Percentiles rank a stretch among this genome's conserved stretches.
These are phyloP conservation scores for Kluyveromyces wickerhamii DNA, from an alignment of 805 yeast species.

Conservation along the genomic window DNA sequence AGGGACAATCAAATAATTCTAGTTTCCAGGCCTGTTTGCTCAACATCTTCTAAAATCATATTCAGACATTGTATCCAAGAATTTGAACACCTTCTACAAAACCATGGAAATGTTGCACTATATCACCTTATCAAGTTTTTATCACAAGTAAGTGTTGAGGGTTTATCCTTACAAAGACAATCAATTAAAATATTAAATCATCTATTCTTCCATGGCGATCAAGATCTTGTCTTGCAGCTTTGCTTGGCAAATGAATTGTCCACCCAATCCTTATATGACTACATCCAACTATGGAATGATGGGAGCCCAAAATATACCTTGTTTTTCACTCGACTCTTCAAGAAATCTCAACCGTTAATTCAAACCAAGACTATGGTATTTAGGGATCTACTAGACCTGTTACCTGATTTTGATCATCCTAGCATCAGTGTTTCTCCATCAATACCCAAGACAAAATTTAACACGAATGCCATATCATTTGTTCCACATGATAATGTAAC, in stretches of 20 bases:
- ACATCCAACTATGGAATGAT: conserved; percentile 31
- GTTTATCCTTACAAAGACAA: conserved; percentile 29
- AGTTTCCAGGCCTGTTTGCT: not conserved
- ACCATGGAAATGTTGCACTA: conserved; percentile 32
- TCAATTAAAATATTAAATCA: conserved; percentile 27
- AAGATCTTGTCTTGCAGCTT: conserved; percentile 7
- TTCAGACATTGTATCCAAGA: not conserved
- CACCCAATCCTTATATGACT: conserved; percentile 15
- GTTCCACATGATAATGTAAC: conserved; percentile 3
- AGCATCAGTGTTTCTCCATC: not conserved
- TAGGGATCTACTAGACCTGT: conserved; percentile 11
- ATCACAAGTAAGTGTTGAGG: conserved; percentile 26
- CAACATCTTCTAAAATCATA: not conserved
- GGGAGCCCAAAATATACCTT: conserved; percentile 20
- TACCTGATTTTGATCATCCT: conserved; percentile 11
- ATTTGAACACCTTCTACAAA: conserved; percentile 17
- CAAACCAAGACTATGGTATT: conserved; percentile 6
- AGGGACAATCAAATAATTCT: not conserved
- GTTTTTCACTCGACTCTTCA: conserved; percentile 19
- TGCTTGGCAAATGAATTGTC: conserved; percentile 22
- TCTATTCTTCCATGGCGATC: conserved; percentile 19
- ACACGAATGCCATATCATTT: conserved; percentile 9
- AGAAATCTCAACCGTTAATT: conserved; percentile 15
- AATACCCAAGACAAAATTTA: conserved; percentile 2
- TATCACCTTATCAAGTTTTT: conserved; percentile 31